These are phyloP conservation scores for Endocalyx cinctus DNA, from an alignment of 2,329 filamentous ascomycete species.

Conservation along the genomic window DNA sequence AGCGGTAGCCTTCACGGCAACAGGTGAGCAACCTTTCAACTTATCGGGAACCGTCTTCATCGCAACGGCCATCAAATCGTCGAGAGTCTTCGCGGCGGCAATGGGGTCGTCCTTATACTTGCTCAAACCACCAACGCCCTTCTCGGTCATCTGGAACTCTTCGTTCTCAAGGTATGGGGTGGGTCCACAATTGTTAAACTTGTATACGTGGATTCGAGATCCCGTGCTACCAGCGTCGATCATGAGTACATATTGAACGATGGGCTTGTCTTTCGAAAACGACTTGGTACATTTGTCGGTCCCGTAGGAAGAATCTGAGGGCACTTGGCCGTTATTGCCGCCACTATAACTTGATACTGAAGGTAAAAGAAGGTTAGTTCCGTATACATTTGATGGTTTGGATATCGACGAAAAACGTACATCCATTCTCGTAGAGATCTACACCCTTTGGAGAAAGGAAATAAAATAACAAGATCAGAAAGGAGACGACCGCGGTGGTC, in stretches of 20 bases:
- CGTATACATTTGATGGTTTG: too few species aligned
- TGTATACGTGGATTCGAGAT: slow-evolving; percentile 96
- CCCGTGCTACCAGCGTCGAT: slow-evolving; percentile 97
- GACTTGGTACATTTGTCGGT: slow-evolving; percentile 78
- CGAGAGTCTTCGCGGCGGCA: slow-evolving; percentile 83
- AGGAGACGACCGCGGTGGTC: slow-evolving; percentile 57
- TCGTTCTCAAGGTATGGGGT: slow-evolving; percentile 94
- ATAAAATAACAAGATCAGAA: slow-evolving; percentile 58
- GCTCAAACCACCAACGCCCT: slow-evolving; percentile 78
- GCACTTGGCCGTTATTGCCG: slow-evolving; percentile 51
- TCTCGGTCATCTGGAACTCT: slow-evolving; percentile 89
- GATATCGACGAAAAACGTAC: too few species aligned
- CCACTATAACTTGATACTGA: slow-evolving; percentile 20
- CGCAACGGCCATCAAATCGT: slow-evolving; percentile 81
- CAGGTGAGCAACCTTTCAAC: slow-evolving; percentile 84
- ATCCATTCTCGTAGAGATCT: slow-evolving; percentile 48
- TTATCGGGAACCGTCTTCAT: slow-evolving; percentile 80
- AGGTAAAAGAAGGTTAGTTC: too few species aligned
- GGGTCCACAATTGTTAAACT: slow-evolving; percentile 96
- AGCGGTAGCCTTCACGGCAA: slow-evolving; percentile 97
- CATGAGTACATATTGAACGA: slow-evolving; percentile 98
- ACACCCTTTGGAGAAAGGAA: slow-evolving; percentile 58
- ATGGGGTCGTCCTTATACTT: slow-evolving; percentile 83
- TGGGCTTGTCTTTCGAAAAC: slow-evolving; percentile 80
- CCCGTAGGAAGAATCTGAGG: slow-evolving; percentile 58